Evolutionary conservation across 1,284 basidiomycete species (phyloP), one percentile per base, ranked within the genome.

Genomic region (Boletus hoseneyae): DNA sequence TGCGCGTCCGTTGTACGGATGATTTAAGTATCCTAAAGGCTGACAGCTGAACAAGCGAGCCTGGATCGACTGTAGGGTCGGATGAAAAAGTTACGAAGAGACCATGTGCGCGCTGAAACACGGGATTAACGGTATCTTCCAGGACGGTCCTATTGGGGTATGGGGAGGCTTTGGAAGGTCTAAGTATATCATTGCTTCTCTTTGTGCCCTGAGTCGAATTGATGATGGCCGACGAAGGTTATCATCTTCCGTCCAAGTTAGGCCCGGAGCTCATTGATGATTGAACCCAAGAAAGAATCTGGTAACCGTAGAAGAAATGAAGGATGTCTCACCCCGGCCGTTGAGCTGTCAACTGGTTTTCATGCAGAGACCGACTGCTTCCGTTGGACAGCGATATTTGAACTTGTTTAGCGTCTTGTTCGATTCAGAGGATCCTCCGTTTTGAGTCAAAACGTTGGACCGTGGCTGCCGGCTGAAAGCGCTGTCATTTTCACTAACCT

Each of bases 381-480:
- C 23, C 34, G 30, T 35, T 30, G 45, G 23, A 32, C 38, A 47
- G 51, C 42, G 39, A 55, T 7, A 38, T 45, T 51, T 52, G 37
- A 46, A 40, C 41, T 34, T 44, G 32, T 37, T 36, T 25, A 35
- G 40, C 41, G 43, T 42, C 53, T 34, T 50, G 44, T 52, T 46
- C 18, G 25, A 40, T 55, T 57, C 21, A 45, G 46, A 35, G 49
- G 59, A 55, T 54, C 49, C 30, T 47, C 52, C 56, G 47, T 54
- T 52, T 48, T 56, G 51, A 45, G 52, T 51, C 55, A 45, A 16
- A 48, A 45, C 40, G 36, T 37, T 41, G 48, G 25, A 53, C 52
- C 59, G 63, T 64, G 59, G 49, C 54, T 59, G 50, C 55, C 58
- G 56, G 58, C 54, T 52, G 50, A 48, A 48, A 34, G 48, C 38